phyloP scores from a whole-genome alignment of 129 eudicot species.

The Heracleum sosnowskyi region DNA sequence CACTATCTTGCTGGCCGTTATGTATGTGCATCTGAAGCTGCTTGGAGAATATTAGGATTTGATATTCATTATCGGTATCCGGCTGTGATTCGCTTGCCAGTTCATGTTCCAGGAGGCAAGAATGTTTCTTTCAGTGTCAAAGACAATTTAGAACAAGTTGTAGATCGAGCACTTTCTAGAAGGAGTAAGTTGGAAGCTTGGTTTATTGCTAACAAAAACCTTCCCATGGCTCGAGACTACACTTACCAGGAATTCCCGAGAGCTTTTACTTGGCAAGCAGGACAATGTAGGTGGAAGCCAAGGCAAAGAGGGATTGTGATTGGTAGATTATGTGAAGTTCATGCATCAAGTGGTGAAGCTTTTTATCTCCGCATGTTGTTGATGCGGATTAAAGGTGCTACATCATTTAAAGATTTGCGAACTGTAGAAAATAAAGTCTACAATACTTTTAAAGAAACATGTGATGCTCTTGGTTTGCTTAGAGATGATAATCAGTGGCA shows the following conservation, averaged over 20 bases:
- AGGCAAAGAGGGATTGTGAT: background rate
- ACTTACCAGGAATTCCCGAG: background rate
- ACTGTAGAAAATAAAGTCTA: background rate
- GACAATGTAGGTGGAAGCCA: background rate
- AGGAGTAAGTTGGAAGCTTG: background rate
- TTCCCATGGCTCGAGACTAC: background rate
- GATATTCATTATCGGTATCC: background rate
- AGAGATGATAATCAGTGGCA: too few relatives aligned
- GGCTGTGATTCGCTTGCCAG: background rate
- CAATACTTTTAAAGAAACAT: too few relatives aligned
- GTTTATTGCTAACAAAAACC: background rate
- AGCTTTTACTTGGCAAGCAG: background rate
- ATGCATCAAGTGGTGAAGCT: background rate
- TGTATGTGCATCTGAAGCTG: too few relatives aligned
- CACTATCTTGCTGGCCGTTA: too few relatives aligned
- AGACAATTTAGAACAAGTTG: too few relatives aligned
- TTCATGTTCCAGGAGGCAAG: background rate
- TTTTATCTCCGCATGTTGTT: background rate
- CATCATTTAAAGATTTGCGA: background rate
- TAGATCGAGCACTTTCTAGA: background rate
- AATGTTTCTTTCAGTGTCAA: too few relatives aligned
- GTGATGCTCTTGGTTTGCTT: too few relatives aligned
- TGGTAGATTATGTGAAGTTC: background rate
- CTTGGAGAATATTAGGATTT: background rate
- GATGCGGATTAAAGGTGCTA: background rate